These are phyloP conservation scores for Arabis hirsuta DNA, from an alignment of 345 rosid species.

Conservation along the genomic window DNA sequence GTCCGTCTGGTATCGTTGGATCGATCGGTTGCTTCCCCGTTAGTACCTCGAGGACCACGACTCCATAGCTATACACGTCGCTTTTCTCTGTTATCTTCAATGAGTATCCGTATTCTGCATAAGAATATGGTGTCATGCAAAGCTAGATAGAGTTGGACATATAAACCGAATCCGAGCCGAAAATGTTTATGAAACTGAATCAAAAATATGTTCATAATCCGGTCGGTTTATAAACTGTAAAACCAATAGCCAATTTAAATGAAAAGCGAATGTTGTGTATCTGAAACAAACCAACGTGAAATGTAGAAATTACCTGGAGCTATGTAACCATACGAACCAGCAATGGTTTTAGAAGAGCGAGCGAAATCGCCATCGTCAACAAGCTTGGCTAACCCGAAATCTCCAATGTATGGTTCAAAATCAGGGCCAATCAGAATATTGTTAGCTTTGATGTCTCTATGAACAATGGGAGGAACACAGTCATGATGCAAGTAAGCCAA, in stretches of 20 bases:
- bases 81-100: constrained; percentile 92
- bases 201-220: too few relatives aligned
- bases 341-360: constrained; percentile 84
- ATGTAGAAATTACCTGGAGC: constrained; percentile 72
- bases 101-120: constrained; percentile 82
- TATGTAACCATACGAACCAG: constrained; percentile 95
- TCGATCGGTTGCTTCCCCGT: constrained; percentile 95
- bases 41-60: constrained; percentile 73
- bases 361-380: constrained; percentile 74
- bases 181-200: too few relatives aligned
- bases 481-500: constrained; percentile 93
- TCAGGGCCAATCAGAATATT: constrained; percentile 86
- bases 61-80: constrained; percentile 90
- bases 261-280: too few relatives aligned
- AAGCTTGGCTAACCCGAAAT: constrained; percentile 90
- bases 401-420: constrained; percentile 87
- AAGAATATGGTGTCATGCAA: not conserved
- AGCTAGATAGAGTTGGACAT: not conserved
- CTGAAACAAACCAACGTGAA: not conserved
- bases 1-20: constrained; percentile 77
- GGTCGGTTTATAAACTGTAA: too few relatives aligned
- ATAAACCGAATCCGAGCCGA: not conserved
- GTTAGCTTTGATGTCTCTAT: constrained; percentile 92
- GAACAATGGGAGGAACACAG: constrained; percentile 88
- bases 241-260: too few relatives aligned